Evolutionary conservation across 176 grass and related monocot species (phyloP), one percentile per base, ranked within the genome.

Genomic region (Ensete ventricosum): DNA sequence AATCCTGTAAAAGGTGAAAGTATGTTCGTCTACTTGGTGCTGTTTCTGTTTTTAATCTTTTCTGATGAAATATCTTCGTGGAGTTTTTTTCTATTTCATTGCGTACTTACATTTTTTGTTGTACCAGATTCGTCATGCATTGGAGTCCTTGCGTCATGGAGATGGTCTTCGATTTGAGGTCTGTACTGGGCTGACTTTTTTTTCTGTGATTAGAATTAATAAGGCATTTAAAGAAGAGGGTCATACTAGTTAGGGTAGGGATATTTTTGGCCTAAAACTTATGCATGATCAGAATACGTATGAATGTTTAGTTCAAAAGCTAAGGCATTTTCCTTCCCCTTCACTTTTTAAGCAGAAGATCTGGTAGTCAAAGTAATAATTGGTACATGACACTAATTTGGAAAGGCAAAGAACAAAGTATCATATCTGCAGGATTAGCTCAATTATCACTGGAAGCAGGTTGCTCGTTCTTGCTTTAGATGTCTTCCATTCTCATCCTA

Each of bases 81-180:
- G 5, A 17, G 16, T 14, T 55, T 55, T 6, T 74, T 0, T 21
- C 17, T 70, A 51, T 48, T 19, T 12, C 34, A 17, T 2, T 50
- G 14, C 34, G 3, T 57, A 29, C 8, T 74, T 55, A 17, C 21
- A 14, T 74, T 74, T 57, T 58, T 24, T 27, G 52, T 57, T 55
- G 20, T 17, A 74, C 14, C 53, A 73, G 71, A 55, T 73, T 55
- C 71, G 51, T 55, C 71, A 74, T 25, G 72, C 72, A 57, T 16
- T 74, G 72, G 72, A 74, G 14, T 54, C 72, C 8, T 55, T 74
- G 14, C 72, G 52, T n/a, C 72, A 50, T 29, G 24, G 52, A 12
- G 53, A 26, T 34, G 72, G 54, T 58, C 24, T 74, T 55, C 72
- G 51, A 57, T 57, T 55, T 55, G 72, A 74, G 72, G 72, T 58